Evolutionary conservation across 306 rosid genomes (phyloP).

Genomic region (Aeschynomene evenia): DNA sequence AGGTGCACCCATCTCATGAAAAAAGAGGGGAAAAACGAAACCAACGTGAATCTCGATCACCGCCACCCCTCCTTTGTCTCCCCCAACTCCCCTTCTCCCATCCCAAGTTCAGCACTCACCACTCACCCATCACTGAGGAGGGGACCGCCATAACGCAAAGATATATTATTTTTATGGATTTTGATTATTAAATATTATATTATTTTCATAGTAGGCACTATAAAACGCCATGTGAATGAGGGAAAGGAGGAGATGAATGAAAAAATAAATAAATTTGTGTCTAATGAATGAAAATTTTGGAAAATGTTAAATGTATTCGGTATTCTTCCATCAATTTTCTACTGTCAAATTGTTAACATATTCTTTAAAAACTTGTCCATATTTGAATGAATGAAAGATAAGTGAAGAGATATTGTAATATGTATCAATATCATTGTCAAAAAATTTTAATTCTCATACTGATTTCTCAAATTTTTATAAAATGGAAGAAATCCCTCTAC

Average conservation of each 20-base stretch:
- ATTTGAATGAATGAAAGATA: too few relatives aligned
- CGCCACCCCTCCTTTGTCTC: conserved; percentile 28
- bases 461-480: too few relatives aligned
- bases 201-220: conserved; percentile 9
- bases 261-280: not conserved
- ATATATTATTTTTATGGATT: not conserved
- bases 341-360: too few relatives aligned
- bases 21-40: not conserved
- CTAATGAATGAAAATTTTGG: too few relatives aligned
- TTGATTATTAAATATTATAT: not conserved
- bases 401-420: too few relatives aligned
- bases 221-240: conserved; percentile 32
- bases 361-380: too few relatives aligned
- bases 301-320: too few relatives aligned
- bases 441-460: too few relatives aligned
- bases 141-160: conserved; percentile 46
- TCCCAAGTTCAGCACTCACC: conserved; percentile 30
- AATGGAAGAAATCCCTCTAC: too few relatives aligned
- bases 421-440: too few relatives aligned
- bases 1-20: conserved; percentile 32
- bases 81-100: conserved; percentile 19
- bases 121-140: conserved; percentile 25
- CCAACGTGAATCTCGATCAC: conserved; percentile 39
- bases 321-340: too few relatives aligned
- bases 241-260: not conserved